phyloP scores from a whole-genome alignment of 2,329 filamentous ascomycete species.

The Aureobasidium leucospermi region DNA sequence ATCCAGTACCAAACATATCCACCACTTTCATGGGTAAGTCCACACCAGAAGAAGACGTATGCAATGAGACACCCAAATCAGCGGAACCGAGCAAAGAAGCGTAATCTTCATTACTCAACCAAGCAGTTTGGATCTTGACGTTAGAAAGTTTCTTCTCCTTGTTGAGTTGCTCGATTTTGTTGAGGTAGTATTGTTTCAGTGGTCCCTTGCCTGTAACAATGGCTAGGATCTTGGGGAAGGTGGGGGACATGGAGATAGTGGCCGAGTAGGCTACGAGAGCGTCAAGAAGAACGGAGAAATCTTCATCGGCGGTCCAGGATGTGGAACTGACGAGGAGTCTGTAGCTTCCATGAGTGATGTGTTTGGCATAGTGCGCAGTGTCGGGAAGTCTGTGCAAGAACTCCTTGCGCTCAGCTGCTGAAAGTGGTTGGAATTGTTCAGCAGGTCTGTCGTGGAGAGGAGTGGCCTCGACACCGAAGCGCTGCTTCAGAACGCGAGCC shows the following conservation, averaged over 20 bases:
- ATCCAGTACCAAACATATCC: constrained; percentile 93
- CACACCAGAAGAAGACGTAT: constrained; percentile 89
- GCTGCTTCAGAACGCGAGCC: constrained; percentile 61
- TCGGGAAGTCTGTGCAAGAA: constrained; percentile 62
- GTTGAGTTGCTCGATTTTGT: constrained; percentile 55
- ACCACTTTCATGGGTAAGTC: constrained; percentile 99
- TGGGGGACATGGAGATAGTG: constrained; percentile 31
- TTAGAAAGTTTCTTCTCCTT: constrained; percentile 57
- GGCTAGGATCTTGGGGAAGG: constrained; percentile 62
- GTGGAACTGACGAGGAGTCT: constrained; percentile 84
- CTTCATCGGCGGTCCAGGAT: constrained; percentile 95
- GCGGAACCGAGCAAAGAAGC: constrained; percentile 75
- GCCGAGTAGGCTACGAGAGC: constrained; percentile 70
- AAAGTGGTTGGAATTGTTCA: constrained; percentile 67
- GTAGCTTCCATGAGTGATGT: constrained; percentile 36
- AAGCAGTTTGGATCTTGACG: constrained; percentile 70
- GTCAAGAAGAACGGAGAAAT: constrained; percentile 81
- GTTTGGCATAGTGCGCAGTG: constrained; percentile 52
- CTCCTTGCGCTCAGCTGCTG: constrained; percentile 39
- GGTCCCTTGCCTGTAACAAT: constrained; percentile 95
- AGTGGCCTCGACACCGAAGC: constrained; percentile 57
- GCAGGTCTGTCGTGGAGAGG: constrained; percentile 84
- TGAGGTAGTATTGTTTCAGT: constrained; percentile 67
- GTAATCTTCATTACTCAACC: constrained; percentile 79
- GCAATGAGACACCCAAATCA: constrained; percentile 83